Conservation (phyloP, 371 early-diverging fungal species). For the Rhizopus delemar region DNA sequence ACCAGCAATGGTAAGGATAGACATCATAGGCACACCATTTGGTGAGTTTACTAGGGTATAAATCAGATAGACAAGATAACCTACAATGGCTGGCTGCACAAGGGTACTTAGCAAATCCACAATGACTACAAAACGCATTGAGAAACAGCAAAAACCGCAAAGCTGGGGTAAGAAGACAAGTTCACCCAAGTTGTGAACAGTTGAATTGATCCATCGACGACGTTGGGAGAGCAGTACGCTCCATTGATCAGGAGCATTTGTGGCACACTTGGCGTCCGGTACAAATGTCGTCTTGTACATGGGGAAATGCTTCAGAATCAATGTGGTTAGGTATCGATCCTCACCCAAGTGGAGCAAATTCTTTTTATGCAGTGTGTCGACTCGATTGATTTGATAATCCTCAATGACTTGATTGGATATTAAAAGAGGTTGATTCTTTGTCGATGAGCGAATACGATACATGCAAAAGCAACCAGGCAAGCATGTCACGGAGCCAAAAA, state of each 20-base stretch:
- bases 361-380: conserved; percentile 97
- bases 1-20: conserved; percentile 69
- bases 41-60: conserved; percentile 50
- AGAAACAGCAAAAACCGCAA: conserved; percentile 94
- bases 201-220: conserved; percentile 96
- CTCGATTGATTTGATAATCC: conserved; percentile 91
- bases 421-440: conserved; percentile 85
- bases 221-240: conserved; percentile 90
- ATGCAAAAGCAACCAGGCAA: conserved; percentile 89
- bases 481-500: conserved; percentile 88
- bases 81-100: conserved; percentile 83
- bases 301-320: conserved; percentile 95
- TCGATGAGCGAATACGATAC: conserved; percentile 84
- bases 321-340: conserved; percentile 96
- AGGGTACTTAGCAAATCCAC: conserved; percentile 87
- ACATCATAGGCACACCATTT: conserved; percentile 54
- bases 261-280: conserved; percentile 89
- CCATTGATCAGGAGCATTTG: conserved; percentile 93
- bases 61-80: conserved; percentile 77
- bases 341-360: conserved; percentile 97
- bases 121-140: conserved; percentile 93
- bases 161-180: conserved; percentile 79
- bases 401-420: conserved; percentile 85
- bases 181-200: conserved; percentile 91
- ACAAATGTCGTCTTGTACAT: conserved; percentile 90